Conservation (phyloP, 306 rosid genomes). For the Sphenostylis stenocarpa region DNA sequence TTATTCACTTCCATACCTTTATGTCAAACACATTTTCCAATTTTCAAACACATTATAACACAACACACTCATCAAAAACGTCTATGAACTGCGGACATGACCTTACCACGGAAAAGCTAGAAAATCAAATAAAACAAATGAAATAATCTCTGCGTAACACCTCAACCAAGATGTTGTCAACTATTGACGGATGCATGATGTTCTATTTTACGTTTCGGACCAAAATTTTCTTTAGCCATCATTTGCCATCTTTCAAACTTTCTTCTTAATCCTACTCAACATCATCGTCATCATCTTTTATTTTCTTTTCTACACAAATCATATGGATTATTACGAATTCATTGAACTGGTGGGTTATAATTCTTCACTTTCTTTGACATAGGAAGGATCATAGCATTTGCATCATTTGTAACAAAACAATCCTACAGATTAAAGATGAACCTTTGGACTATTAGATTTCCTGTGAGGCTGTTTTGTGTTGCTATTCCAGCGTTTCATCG, state of each 20-base stretch:
- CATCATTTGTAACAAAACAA: neutral
- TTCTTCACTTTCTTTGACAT: neutral
- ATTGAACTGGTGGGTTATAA: neutral
- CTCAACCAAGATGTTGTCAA: slow-evolving; percentile 54
- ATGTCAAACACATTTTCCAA: neutral
- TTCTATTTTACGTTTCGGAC: slow-evolving; percentile 20
- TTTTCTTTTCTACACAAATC: slow-evolving; percentile 5
- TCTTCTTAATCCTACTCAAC: neutral
- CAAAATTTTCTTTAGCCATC: neutral
- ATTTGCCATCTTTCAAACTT: slow-evolving; percentile 26
- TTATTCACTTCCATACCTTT: slow-evolving; percentile 37
- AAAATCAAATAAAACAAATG: too few species aligned
- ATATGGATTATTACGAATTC: slow-evolving; percentile 6
- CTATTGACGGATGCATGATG: slow-evolving; percentile 41
- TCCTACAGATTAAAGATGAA: neutral
- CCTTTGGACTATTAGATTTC: neutral
- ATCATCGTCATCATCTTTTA: too few species aligned
- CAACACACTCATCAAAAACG: neutral
- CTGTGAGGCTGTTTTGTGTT: neutral
- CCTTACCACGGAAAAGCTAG: too few species aligned
- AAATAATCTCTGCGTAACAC: too few species aligned
- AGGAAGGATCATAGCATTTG: neutral
- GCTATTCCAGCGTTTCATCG: too few species aligned
- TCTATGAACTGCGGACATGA: too few species aligned
- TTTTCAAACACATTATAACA: too few species aligned